Conservation (phyloP, 495 filamentous ascomycete genomes). For the Bathelium albidoporum region DNA sequence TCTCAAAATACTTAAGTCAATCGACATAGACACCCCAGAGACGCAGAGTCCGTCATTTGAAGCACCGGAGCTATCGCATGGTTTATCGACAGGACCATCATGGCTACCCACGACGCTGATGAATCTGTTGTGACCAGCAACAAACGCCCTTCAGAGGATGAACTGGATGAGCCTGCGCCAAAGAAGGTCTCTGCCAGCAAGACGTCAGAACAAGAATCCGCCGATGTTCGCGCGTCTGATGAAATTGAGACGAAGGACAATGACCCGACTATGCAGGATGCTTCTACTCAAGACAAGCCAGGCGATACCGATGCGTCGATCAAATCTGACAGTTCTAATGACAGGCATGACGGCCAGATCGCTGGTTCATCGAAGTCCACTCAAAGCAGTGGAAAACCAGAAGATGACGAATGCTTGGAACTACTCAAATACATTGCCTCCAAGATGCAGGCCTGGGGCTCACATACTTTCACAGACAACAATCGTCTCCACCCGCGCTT, state of each 20-base stretch:
- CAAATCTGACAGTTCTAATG: no score
- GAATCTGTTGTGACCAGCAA: not conserved
- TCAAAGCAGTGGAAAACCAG: no score
- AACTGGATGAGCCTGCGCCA: not conserved
- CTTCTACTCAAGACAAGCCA: no score
- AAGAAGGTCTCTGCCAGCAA: not conserved
- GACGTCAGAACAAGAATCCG: not conserved
- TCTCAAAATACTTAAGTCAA: no score
- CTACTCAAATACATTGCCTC: not conserved
- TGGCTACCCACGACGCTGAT: not conserved
- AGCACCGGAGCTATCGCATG: not conserved
- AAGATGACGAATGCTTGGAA: not conserved
- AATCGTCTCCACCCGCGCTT: not conserved
- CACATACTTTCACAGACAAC: not conserved
- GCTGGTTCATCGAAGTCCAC: no score
- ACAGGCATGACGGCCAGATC: no score
- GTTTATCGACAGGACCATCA: not conserved
- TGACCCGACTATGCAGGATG: no score
- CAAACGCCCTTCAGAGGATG: not conserved
- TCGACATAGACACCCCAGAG: not conserved
- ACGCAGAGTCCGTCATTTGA: not conserved
- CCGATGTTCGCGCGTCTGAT: not conserved
- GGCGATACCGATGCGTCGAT: no score
- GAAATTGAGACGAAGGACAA: not conserved
- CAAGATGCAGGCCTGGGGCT: not conserved